Evolutionary conservation across 306 rosid species (phyloP), one percentile per base, ranked within the genome.

Genomic region (Aeschynomene evenia): DNA sequence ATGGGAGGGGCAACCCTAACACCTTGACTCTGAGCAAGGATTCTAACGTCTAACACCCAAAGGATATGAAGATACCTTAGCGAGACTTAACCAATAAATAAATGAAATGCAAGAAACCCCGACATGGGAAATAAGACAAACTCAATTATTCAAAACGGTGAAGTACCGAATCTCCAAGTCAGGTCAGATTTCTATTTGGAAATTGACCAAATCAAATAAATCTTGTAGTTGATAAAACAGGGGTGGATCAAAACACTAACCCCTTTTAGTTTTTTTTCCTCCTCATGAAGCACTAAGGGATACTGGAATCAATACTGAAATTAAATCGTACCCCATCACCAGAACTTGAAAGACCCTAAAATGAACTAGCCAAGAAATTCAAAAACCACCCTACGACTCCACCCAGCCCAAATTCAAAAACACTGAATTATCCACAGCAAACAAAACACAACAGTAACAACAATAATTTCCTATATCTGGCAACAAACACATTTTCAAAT

Each of bases 391-490:
- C n/a, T n/a, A n/a, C n/a, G n/a, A n/a, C n/a, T 37, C 33, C 34
- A 45, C 22, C 54, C 60, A 24, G 3, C 53, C 62, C 39, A 69
- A 69, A 80, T 61, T 62, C 34, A 10, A 71, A 63, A 68, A 50
- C 63, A 67, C 28, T 48, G 68, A 70, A 26, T 14, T 31, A 43
- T 33, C 42, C 48, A 66, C 46, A 36, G 42, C 8, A 43, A 62
- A 74, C 66, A 43, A 31, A 66, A 67, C 50, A 36, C 5, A 42
- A 55, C 8, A 45, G 20, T 5, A 14, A 45, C 7, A 45, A 45
- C 13, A 45, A 45, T 6, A 45, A 45, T 45, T 15, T 4, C 51
- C 51, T 14, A 28, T 11, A 60, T 36, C 26, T 59, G 5, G 19
- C n/a, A 55, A 55, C 12, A 26, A 4, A 52, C 7, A 13, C 21